phyloP scores from a whole-genome alignment of 2,329 filamentous ascomycete genomes.

The Dothistroma pini region DNA sequence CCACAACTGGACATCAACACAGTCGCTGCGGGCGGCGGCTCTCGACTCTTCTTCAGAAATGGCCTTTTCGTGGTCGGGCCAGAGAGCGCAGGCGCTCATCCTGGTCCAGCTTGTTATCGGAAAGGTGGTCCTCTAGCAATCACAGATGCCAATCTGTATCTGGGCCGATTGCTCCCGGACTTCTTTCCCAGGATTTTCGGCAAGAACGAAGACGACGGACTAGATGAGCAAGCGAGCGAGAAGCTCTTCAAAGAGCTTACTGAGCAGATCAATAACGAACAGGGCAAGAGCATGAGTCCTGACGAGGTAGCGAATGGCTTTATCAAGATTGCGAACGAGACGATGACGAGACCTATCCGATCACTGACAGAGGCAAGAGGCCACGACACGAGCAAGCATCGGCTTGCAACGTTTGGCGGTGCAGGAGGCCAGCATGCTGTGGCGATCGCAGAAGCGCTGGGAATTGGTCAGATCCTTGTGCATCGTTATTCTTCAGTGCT shows the following conservation, averaged over 20 bases:
- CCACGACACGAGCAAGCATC: conserved; percentile 83
- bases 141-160: conserved; percentile 86
- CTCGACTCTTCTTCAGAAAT: conserved; percentile 79
- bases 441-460: conserved; percentile 81
- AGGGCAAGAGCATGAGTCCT: conserved; percentile 61
- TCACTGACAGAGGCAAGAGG: conserved; percentile 90
- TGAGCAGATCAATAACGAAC: conserved; percentile 71
- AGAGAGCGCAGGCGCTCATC: conserved; percentile 83
- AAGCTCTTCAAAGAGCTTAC: conserved; percentile 72
- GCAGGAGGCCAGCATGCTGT: conserved; percentile 89
- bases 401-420: conserved; percentile 88
- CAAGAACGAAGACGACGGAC: conserved; percentile 74
- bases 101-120: conserved; percentile 84
- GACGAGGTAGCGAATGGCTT: conserved; percentile 90
- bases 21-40: conserved; percentile 85
- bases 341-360: conserved; percentile 86
- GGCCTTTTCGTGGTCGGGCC: conserved; percentile 88
- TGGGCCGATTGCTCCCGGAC: conserved; percentile 78
- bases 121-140: conserved; percentile 87
- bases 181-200: conserved; percentile 97
- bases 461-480: conserved; percentile 79
- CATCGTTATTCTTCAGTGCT: conserved; percentile 86
- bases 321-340: conserved; percentile 83
- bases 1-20: conserved; percentile 94
- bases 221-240: conserved; percentile 73